Base-by-base conservation (phyloP, 2,329 filamentous ascomycete species). In the Aspergillus terreus region DNA sequence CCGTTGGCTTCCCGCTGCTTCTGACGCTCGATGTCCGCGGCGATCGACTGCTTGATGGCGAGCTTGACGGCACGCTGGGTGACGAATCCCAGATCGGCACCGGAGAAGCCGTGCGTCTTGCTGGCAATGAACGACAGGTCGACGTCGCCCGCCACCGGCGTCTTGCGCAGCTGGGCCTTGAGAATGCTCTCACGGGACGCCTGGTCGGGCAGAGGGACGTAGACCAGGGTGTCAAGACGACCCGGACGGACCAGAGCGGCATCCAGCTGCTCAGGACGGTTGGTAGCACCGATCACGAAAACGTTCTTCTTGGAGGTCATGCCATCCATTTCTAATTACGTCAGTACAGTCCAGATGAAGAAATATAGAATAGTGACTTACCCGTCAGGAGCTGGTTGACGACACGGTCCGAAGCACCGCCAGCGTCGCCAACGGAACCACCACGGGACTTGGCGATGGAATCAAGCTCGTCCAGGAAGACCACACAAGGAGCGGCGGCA, bases 271-370 rank as follows among this genome's bases (percentile, higher is more conserved):
- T 99, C 94, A 41, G 94, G 94, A 79, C 94, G 84, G 81, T 99
- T 99, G 75, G 94, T 99, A 43, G 94, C 94, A 73, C 94, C 94
- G 65, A 99, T 99, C 60, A 99, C 94, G 77, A 99, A 99, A 59
- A 99, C 94, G 73, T 99, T 99, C 88, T 99, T 99, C 89, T 99
- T 99, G 36, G 92, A 96, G 43, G 92, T 97, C 92, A 97, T 97
- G 66, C 92, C 92, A 63, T 97, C 92, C 92, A 97, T 96, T 84
- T 97, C 90, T 88, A 19, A 27, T 44, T 10, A 49, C 42, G 64
- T 83, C 74, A 84, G 78, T 14, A 21, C 32, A 21, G 12, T 48
- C 0, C 35, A 38, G 15, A 11, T 38, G 2, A n/a, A 15, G n/a
- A 21, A 35, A 48, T 11, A 41, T 17, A 3, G 9, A 9, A 42